Evolutionary conservation across 2,329 filamentous ascomycete genomes (phyloP).

Genomic region (Didymella segeticola): DNA sequence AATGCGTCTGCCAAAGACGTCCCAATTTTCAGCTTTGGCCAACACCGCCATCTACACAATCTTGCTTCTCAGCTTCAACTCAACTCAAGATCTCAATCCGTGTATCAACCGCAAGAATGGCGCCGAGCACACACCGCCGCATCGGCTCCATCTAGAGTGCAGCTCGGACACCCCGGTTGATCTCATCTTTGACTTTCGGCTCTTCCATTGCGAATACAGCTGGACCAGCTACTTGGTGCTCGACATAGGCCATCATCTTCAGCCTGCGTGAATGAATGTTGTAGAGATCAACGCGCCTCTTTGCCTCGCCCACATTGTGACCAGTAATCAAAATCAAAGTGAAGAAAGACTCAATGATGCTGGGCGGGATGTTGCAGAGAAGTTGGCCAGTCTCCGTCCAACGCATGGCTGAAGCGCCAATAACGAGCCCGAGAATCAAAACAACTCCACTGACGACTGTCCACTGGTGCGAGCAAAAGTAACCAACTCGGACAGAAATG

Average conservation of each 20-base stretch:
- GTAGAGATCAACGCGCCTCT: conserved; percentile 6
- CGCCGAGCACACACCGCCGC: not conserved
- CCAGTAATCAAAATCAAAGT: conserved; percentile 9
- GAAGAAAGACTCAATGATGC: conserved; percentile 11
- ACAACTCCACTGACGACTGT: conserved; percentile 1
- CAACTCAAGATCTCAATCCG: too few relatives aligned
- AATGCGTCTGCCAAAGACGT: too few relatives aligned
- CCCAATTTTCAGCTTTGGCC: too few relatives aligned
- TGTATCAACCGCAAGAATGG: not conserved
- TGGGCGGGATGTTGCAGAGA: conserved; percentile 12
- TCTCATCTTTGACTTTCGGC: not conserved
- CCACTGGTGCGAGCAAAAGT: conserved; percentile 6
- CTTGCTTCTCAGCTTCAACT: too few relatives aligned
- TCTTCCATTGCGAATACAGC: not conserved
- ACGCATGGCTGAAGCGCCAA: conserved; percentile 7
- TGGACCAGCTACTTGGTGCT: not conserved
- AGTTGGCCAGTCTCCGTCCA: conserved; percentile 12
- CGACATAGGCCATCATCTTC: conserved; percentile 1
- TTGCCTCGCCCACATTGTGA: conserved; percentile 9
- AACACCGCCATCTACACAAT: too few relatives aligned
- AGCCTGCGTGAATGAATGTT: conserved; percentile 5
- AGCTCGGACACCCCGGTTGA: not conserved
- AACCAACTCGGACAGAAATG: conserved; percentile 2
- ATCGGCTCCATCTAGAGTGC: not conserved
- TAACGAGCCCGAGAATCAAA: not conserved